Conservation (phyloP, 2,329 filamentous ascomycete genomes). For the Penicillium concentricum region DNA sequence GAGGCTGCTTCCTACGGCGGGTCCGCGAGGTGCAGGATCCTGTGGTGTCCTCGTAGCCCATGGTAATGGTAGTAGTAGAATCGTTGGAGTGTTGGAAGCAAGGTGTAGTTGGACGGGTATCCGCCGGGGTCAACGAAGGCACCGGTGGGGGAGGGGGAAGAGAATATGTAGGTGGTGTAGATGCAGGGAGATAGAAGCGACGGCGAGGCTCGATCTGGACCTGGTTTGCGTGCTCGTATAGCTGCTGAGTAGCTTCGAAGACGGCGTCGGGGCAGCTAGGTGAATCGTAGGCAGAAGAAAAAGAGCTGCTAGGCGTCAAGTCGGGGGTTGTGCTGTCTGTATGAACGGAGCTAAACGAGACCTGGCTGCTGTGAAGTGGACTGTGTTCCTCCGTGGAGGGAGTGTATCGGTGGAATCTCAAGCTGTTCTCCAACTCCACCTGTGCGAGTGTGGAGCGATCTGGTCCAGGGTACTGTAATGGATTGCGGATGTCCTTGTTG, state of each 20-base stretch:
- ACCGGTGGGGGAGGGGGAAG: conserved; percentile 24
- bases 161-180: conserved; percentile 22
- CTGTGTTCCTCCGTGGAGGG: conserved; percentile 23
- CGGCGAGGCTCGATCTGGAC: conserved; percentile 15
- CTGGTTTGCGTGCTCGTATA: conserved; percentile 26
- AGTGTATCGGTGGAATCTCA: conserved; percentile 30
- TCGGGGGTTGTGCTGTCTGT: conserved; percentile 35
- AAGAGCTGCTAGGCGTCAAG: conserved; percentile 41
- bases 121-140: conserved; percentile 24
- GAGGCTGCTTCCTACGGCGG: conserved; percentile 33
- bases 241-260: conserved; percentile 29
- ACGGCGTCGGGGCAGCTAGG: conserved; percentile 30
- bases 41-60: conserved; percentile 27
- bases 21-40: conserved; percentile 30
- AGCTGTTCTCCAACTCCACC: conserved; percentile 32
- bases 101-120: conserved; percentile 22
- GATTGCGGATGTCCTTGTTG: conserved; percentile 14
- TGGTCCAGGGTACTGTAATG: conserved; percentile 16
- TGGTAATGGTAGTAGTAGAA: conserved; percentile 32
- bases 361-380: conserved; percentile 30
- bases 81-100: conserved; percentile 18
- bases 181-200: conserved; percentile 27
- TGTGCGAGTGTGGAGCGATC: conserved; percentile 33
- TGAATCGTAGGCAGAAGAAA: conserved; percentile 38
- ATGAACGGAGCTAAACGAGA: conserved; percentile 35